Evolutionary conservation across 2,329 filamentous ascomycete genomes (phyloP).

Genomic region (Penicillium brevicompactum): DNA sequence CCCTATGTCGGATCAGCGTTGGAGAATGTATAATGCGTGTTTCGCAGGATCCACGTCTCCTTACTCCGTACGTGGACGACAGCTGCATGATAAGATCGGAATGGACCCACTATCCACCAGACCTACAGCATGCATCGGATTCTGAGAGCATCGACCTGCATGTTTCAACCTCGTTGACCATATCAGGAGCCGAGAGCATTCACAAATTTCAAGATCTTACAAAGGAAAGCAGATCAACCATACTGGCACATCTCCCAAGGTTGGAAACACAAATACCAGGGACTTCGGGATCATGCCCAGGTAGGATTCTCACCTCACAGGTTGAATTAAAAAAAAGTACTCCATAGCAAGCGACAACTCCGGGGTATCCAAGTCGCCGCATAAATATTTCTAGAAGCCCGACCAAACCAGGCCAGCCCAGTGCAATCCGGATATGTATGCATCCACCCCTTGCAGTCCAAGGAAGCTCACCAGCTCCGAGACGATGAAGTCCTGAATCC

Average conservation of each 20-base stretch:
- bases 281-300: neutral
- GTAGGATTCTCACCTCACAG: neutral
- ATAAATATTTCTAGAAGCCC: slow-evolving; percentile 5
- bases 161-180: neutral
- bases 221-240: no score
- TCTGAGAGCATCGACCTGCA: neutral
- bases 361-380: slow-evolving; percentile 21
- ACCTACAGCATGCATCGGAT: neutral
- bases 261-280: no score
- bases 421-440: neutral
- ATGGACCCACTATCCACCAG: neutral
- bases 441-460: neutral
- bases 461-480: neutral
- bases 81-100: neutral
- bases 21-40: no score
- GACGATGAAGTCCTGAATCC: neutral
- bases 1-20: neutral
- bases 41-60: no score
- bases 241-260: no score
- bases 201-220: no score
- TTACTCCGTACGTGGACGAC: neutral
- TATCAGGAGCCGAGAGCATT: no score
- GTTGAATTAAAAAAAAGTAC: neutral
- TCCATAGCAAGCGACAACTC: slow-evolving; percentile 11
- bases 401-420: slow-evolving; percentile 4